These are phyloP conservation scores for Fusarium torulosum DNA, from an alignment of 2,329 filamentous ascomycete species.

Conservation along the genomic window DNA sequence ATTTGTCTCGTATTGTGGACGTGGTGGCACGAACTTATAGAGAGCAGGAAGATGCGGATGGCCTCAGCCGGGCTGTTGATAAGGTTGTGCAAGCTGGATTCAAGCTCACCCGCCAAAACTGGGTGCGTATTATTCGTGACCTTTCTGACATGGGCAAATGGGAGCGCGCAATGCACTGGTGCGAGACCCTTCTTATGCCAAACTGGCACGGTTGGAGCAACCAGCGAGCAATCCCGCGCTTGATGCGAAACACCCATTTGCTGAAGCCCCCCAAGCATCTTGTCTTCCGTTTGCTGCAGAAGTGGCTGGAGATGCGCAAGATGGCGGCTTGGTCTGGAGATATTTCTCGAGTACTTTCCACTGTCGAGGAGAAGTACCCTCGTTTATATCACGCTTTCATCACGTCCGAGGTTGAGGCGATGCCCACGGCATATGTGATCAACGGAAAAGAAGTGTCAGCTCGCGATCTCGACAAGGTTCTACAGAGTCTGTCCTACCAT, in stretches of 20 bases:
- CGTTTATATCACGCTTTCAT: slow-evolving; percentile 57
- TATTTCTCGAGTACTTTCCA: slow-evolving; percentile 55
- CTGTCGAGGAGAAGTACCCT: slow-evolving; percentile 57
- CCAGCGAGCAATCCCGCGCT: slow-evolving; percentile 45
- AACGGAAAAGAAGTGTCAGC: slow-evolving; percentile 45
- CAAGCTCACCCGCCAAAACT: slow-evolving; percentile 78
- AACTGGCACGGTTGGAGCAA: slow-evolving; percentile 80
- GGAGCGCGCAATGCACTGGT: slow-evolving; percentile 77
- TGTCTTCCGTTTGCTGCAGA: slow-evolving; percentile 62
- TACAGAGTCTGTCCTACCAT: slow-evolving; percentile 49
- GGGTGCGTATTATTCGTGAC: slow-evolving; percentile 81
- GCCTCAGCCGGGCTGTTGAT: slow-evolving; percentile 64
- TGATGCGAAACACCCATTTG: slow-evolving; percentile 53
- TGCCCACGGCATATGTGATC: slow-evolving; percentile 46
- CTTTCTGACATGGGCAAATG: slow-evolving; percentile 72
- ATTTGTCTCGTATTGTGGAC: slow-evolving; percentile 63
- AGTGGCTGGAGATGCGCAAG: slow-evolving; percentile 64
- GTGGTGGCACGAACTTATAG: slow-evolving; percentile 63
- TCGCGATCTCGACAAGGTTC: slow-evolving; percentile 48
- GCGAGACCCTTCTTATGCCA: slow-evolving; percentile 82
- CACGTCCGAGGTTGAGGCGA: slow-evolving; percentile 49
- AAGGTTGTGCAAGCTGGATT: slow-evolving; percentile 76
- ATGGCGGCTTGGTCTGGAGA: slow-evolving; percentile 63
- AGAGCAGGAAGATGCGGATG: slow-evolving; percentile 57
- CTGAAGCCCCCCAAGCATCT: slow-evolving; percentile 55